Base-by-base conservation (phyloP, 2,329 filamentous ascomycete genomes). In the Trichophyton verrucosum region DNA sequence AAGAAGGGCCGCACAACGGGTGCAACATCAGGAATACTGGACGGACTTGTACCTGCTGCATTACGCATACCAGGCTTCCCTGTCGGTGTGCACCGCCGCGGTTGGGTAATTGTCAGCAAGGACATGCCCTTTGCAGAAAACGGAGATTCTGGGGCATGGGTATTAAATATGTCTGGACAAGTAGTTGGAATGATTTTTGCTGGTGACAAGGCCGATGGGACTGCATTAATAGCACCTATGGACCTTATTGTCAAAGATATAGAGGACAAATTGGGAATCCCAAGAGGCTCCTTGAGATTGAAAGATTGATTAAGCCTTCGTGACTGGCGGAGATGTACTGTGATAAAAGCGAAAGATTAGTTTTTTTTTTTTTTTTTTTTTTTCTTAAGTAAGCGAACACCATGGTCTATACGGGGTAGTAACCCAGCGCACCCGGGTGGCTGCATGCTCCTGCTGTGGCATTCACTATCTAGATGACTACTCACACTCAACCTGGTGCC, bases 101-200 rank as follows among this genome's bases (percentile, higher is more conserved):
- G 22, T n/a, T 58, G 1, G 8, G 17, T 38, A 7, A 24, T 61
- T 30, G 9, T 20, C 2, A 40, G 22, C 36, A 7, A 5, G 3
- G 1, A 13, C 5, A n/a, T 6, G 15, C 38, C 13, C n/a, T 42
- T 42, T n/a, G 38, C 24, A 3, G 5, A 20, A 7, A 2, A 24
- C 22, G 27, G 60, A 22, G 57, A 55, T 44, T 47, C 57, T 6
- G n/a, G 60, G 38, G 6, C 60, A 5, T 61, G 60, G 60, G 36
- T 33, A 8, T 15, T 61, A 7, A 57, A 56, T 20, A 51, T 22
- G 11, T 38, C 36, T n/a, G 53, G 60, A 1, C 36, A 61, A 20
- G 60, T 61, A 13, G 24, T 49, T 17, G 60, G 53, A 8, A 17
- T 61, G 9, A 15, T 61, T 3, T 46, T 61, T 20, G 60, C 11